phyloP scores from a whole-genome alignment of 176 grass and related monocot genomes.

The Triticum urartu region DNA sequence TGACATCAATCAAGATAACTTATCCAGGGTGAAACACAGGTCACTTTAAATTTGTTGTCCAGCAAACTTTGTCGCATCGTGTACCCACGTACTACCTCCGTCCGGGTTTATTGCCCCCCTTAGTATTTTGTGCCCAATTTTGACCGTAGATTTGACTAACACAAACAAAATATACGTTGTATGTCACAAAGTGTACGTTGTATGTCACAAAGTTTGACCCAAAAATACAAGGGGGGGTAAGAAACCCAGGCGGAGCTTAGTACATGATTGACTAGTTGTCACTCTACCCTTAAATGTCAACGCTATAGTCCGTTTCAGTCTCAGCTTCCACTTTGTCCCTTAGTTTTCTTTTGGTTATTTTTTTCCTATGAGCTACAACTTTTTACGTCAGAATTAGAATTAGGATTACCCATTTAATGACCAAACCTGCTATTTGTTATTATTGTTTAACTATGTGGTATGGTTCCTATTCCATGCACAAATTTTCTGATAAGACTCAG shows the following conservation, averaged over 20 bases:
- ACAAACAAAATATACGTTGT: no score
- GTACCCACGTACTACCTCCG: background rate
- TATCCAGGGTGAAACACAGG: background rate
- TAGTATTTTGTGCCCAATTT: no score
- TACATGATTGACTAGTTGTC: conserved; percentile 4
- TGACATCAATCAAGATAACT: background rate
- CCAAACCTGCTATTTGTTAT: background rate
- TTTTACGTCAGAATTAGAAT: background rate
- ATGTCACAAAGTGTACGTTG: no score
- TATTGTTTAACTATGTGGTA: background rate
- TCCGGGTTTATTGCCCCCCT: no score
- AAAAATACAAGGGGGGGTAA: no score
- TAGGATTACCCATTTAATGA: background rate
- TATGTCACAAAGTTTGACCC: no score
- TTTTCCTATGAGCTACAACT: background rate
- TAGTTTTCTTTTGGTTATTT: background rate
- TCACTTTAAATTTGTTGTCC: background rate
- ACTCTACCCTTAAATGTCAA: background rate
- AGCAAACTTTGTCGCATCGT: background rate
- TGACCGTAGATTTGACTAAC: no score
- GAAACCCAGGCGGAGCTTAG: no score
- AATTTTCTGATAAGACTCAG: background rate
- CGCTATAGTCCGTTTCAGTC: background rate
- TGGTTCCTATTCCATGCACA: background rate
- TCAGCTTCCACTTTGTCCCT: background rate